Percentiles rank a stretch among this genome's conserved stretches.
Evolutionary conservation across 176 grass and related monocot genomes (phyloP).

Genomic region (Oryza meridionalis): DNA sequence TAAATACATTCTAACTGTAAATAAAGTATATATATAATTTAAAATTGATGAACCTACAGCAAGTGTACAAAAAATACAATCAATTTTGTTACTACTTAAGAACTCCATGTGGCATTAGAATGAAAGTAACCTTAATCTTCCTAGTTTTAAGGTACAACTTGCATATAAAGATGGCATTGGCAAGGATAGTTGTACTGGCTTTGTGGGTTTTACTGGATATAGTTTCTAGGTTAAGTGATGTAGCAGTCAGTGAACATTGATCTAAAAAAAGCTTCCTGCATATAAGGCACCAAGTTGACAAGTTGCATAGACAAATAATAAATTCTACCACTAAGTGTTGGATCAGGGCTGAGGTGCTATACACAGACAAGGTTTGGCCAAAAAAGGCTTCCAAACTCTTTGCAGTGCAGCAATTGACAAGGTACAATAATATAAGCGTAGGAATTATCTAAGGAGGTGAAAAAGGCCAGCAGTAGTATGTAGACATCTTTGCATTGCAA

Average conservation of each 20-base stretch:
- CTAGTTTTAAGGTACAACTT: not conserved
- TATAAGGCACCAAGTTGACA: conserved; percentile 6
- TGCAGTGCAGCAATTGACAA: not conserved
- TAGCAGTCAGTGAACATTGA: not conserved
- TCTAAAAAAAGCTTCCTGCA: not conserved
- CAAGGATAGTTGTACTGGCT: conserved; percentile 14
- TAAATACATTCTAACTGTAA: not conserved
- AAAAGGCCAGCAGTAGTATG: conserved; percentile 9
- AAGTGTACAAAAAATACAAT: conserved; percentile 22
- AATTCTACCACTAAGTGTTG: not conserved
- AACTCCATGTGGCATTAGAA: conserved; percentile 9
- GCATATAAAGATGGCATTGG: not conserved
- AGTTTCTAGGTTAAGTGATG: conserved; percentile 3
- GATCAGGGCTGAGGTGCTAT: conserved; percentile 19
- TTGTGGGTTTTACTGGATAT: conserved; percentile 16
- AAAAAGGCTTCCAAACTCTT: conserved; percentile 25
- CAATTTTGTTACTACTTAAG: conserved; percentile 27
- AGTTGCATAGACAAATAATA: conserved; percentile 20
- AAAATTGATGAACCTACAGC: conserved; percentile 7
- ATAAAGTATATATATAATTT: conserved; percentile 6
- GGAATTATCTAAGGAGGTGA: not conserved
- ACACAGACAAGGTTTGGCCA: not conserved
- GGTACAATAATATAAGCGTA: not conserved
- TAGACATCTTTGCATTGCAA: conserved; percentile 7
- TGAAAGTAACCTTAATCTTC: not conserved